phyloP scores from a whole-genome alignment of 2,329 filamentous ascomycete genomes.

The Fusarium sp. region DNA sequence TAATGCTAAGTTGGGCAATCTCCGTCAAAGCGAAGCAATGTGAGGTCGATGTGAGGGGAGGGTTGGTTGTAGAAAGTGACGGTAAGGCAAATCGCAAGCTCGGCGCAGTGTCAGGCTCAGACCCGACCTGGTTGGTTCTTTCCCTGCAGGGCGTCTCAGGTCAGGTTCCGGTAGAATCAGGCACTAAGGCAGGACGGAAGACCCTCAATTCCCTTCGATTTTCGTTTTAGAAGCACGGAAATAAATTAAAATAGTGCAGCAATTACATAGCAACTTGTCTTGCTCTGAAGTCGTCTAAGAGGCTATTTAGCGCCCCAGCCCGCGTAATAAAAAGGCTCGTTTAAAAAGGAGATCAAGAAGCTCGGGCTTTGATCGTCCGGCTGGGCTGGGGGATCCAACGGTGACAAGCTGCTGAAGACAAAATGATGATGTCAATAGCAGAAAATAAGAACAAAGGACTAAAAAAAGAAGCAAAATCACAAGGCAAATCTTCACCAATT shows the following conservation, averaged over 20 bases:
- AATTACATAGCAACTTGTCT: constrained; percentile 10
- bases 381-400: constrained; percentile 6
- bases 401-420: constrained; percentile 9
- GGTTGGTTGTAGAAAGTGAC: constrained; percentile 34
- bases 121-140: constrained; percentile 30
- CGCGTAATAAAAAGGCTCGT: constrained; percentile 26
- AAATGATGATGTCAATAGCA: constrained; percentile 21
- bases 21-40: constrained; percentile 21
- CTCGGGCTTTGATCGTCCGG: constrained; percentile 18
- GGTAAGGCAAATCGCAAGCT: constrained; percentile 20
- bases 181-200: constrained; percentile 37
- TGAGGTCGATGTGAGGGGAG: constrained; percentile 37
- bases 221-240: constrained; percentile 19
- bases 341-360: constrained; percentile 30
- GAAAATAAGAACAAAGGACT: neutral
- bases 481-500: constrained; percentile 2
- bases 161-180: constrained; percentile 26
- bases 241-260: constrained; percentile 1
- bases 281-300: constrained; percentile 4
- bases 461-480: constrained; percentile 8
- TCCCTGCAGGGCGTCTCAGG: constrained; percentile 35
- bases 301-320: constrained; percentile 33
- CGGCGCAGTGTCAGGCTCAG: constrained; percentile 37
- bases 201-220: constrained; percentile 4
- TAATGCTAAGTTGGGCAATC: constrained; percentile 16